Evolutionary conservation across 495 filamentous ascomycete species (phyloP), one percentile per base, ranked within the genome.

Genomic region (Trypethelium eluteriae): DNA sequence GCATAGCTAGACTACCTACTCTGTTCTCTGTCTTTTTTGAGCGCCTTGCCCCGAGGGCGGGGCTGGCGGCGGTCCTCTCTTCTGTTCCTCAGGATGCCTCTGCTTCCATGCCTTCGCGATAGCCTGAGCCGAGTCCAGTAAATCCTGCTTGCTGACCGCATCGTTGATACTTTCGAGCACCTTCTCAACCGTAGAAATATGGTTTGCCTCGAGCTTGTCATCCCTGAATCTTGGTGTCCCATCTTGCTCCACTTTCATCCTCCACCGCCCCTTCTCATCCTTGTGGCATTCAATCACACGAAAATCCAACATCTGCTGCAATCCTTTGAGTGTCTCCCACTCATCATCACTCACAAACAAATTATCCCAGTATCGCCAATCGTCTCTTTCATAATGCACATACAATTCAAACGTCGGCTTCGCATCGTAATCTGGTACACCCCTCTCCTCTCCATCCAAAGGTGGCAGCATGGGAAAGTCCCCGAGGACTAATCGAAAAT

Each of bases 181-280:
- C 68, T 86, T 89, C 32, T 87, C 78, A 1, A 95, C 91, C 0
- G 88, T 92, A 36, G 79, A 84, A 47, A 90, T 88, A 75, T 96
- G 91, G 74, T 98, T 98, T 2, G 89, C 91, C 67, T 96, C 89
- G 11, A 80, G 79, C 76, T 98, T 98, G 73, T 98, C 94, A 65
- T 96, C 92, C 9, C 94, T 82, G 70, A 96, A 89, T 56, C 92
- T 84, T 70, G 92, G 87, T 34, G 73, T 70, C 2, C 74, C 73
- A 53, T 76, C 72, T n/a, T 68, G 61, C 16, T 79, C 76, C 10
- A 68, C 25, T 67, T 77, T 79, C 75, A 89, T 91, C 41, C 91
- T 83, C 94, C 94, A 98, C 34, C 85, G 79, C 35, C 81, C 81
- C 66, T 88, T 73, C 25, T 79, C 76, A 71, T 96, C 90, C 77